Base-by-base conservation (phyloP, 2,329 filamentous ascomycete species). In the Dactylella cylindrospora region DNA sequence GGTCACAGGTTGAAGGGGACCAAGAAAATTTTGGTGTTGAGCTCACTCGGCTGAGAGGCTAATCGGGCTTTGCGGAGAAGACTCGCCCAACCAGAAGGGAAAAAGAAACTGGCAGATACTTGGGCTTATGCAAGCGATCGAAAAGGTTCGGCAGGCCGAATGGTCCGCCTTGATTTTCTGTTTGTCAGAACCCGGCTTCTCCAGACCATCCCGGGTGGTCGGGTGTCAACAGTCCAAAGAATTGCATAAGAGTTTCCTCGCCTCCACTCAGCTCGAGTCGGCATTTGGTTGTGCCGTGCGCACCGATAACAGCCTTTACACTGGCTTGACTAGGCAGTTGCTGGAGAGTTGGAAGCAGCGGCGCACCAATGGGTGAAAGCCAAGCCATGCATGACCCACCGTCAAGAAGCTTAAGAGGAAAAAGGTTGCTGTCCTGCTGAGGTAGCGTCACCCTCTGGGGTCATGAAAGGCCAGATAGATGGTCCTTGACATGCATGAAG, bases 281-380 rank as follows among this genome's bases (percentile, higher is more conserved):
- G 53, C 35, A 61, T 53, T n/a, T n/a, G n/a, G n/a, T n/a, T 61
- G 55, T 61, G 55, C 55, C 55, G 55, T 49, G 55, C 46, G 47
- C 55, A 61, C 55, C 55, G 55, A 61, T 61, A 61, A 36, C 49
- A 39, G 28, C 22, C 36, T 17, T 13, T 19, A 19, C 33, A 8
- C 4, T 38, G 33, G 33, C 13, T 38, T 32, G 40, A 41, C 54
- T 61, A 52, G 47, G 46, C 46, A 61, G 46, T 52, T 61, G 19
- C 39, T 52, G 19, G 55, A 61, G 55, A 29, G 46, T 26, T n/a
- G 49, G 44, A 53, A 32, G 49, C 36, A 43, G 41, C 43, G 35
- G 38, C 36, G 41, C 26, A 25, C 55, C 55, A 61, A 61, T 61
- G 35, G 39, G 13, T 26, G 13, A 20, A 19, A 41, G 55, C 55